phyloP scores from a whole-genome alignment of 2,329 filamentous ascomycete genomes.

The Apiospora rasikravindrae region DNA sequence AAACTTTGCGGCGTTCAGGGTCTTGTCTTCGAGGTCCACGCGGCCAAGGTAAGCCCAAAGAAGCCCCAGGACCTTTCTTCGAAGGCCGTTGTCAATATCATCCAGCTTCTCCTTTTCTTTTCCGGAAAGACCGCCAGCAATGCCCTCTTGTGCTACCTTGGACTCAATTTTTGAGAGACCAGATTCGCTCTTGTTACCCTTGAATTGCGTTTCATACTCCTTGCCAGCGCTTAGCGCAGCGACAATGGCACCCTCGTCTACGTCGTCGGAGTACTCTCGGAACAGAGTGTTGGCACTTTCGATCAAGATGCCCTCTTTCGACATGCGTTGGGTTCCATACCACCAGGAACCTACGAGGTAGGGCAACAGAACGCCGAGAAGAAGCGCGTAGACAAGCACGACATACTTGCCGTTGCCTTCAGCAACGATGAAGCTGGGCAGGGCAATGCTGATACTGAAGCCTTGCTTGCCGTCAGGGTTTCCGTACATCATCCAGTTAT shows the following conservation, averaged over 20 bases:
- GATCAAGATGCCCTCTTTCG: conserved; percentile 90
- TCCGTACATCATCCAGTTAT: conserved; percentile 95
- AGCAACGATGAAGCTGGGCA: conserved; percentile 90
- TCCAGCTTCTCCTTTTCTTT: conserved; percentile 81
- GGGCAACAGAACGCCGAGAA: conserved; percentile 88
- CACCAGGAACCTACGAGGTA: conserved; percentile 97
- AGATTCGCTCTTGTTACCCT: conserved; percentile 78
- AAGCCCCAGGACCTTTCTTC: conserved; percentile 85
- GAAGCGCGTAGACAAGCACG: conserved; percentile 82
- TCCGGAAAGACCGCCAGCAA: conserved; percentile 64
- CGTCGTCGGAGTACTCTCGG: conserved; percentile 85
- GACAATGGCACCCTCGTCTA: conserved; percentile 80
- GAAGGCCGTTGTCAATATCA: conserved; percentile 78
- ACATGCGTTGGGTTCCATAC: conserved; percentile 94
- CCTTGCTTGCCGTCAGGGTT: conserved; percentile 98
- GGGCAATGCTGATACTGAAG: conserved; percentile 95
- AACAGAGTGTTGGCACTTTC: conserved; percentile 95
- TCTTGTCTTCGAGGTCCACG: conserved; percentile 79
- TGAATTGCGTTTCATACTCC: conserved; percentile 80
- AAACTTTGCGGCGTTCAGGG: conserved; percentile 84
- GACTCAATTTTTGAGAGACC: conserved; percentile 86
- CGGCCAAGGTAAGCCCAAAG: conserved; percentile 96
- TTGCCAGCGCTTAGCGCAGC: conserved; percentile 82
- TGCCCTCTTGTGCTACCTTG: conserved; percentile 69
- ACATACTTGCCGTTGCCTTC: conserved; percentile 97